Base-by-base conservation (phyloP, 139 green algal genomes). In the Haematococcus lacustris region DNA sequence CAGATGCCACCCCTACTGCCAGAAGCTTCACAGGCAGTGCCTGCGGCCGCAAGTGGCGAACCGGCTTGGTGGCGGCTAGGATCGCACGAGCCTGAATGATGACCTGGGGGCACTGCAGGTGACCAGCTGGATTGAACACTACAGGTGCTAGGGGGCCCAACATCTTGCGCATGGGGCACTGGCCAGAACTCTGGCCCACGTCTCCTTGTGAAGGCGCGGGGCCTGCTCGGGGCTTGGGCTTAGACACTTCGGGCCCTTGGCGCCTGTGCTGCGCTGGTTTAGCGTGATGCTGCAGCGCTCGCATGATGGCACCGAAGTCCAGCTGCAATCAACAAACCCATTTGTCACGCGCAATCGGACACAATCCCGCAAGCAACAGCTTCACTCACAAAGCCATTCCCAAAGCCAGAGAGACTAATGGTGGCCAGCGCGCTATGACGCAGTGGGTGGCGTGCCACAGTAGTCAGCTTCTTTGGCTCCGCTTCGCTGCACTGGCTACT, bases 51-150 rank as follows among this genome's bases (percentile, higher is more conserved):
- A 97, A 79, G 3, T 77, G 60, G 1, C 80, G 67, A 26, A 97
- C 86, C 1, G 90, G 76, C 51, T 87, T 71, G 0, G 87, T 82
- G 9, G 74, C 70, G 0, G 91, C 85, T 0, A 97, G 74, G 3
- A 80, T 82, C 2, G 90, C 92, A 0, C 92, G 81, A 66, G 88
- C 84, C 17, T 81, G 79, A 7, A 96, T 68, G 21, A 97, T 93
- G 1, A 80, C 66, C 6, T 86, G 41, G 0, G 92, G 92, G 83
- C 92, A 97, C 2, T 66, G 1, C 9, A 93, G 39, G 51, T 93
- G 71, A 5, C 79, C 79, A 6, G 59, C 39, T 33, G 70, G 65
- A 69, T 80, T 83, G 73, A 87, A 79, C 0, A 87, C 75, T 0
- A 80, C 2, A 3, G 79, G 84, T 2, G 74, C 33, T 28, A 91